Evolutionary conservation across 495 filamentous ascomycete species (phyloP).

Genomic region (Cladorrhinum samala): DNA sequence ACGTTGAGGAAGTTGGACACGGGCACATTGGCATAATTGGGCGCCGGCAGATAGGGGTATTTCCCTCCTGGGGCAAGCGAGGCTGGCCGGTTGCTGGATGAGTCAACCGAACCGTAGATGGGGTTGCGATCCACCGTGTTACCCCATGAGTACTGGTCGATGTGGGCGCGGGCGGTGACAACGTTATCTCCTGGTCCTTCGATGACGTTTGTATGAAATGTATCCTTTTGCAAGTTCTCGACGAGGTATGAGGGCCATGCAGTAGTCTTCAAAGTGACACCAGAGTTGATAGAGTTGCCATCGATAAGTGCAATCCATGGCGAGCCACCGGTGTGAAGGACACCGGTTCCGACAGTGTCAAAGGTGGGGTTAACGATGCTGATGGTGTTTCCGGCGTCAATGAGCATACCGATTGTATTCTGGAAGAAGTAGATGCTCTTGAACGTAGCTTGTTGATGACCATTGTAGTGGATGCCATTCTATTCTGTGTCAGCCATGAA

Average conservation of each 20-base stretch:
- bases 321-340: conserved; percentile 46
- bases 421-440: conserved; percentile 56
- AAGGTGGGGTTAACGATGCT: conserved; percentile 46
- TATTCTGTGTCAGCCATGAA: conserved; percentile 9
- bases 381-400: conserved; percentile 54
- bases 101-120: conserved; percentile 49
- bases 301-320: conserved; percentile 39
- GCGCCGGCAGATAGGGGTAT: conserved; percentile 30
- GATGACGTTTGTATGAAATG: conserved; percentile 24
- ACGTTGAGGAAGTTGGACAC: conserved; percentile 38
- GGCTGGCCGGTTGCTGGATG: conserved; percentile 20
- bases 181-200: conserved; percentile 23
- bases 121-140: conserved; percentile 57
- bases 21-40: conserved; percentile 31
- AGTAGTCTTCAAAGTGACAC: conserved; percentile 31
- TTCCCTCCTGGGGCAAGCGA: conserved; percentile 28
- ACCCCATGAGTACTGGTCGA: conserved; percentile 32
- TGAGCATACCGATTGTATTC: conserved; percentile 54
- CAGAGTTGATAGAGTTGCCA: conserved; percentile 35
- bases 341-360: conserved; percentile 48
- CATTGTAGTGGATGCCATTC: conserved; percentile 52
- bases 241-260: conserved; percentile 35
- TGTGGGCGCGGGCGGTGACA: conserved; percentile 18
- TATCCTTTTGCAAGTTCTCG: conserved; percentile 39
- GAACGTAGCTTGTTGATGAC: conserved; percentile 65